Evolutionary conservation across 305 asterid genomes (phyloP), one percentile per base, ranked within the genome.

Genomic region (Coffea humblotiana): DNA sequence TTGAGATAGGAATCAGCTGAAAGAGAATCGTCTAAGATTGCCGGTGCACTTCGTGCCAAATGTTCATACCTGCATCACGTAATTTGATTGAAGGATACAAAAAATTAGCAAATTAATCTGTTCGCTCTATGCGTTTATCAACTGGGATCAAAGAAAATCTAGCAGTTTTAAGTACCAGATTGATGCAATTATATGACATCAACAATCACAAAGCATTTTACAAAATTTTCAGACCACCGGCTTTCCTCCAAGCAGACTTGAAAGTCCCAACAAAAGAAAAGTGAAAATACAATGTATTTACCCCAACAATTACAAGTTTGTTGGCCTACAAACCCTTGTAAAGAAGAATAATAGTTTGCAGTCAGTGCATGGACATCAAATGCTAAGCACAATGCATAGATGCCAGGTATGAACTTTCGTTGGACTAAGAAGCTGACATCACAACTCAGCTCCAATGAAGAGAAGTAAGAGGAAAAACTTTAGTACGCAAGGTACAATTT

Each of bases 1-100:
- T 92, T 94, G 86, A 96, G 98, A 89, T 96, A 96, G 83, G 99
- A 96, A 87, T 96, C 99, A 70, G 99, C 98, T 83, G 99, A 96
- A 79, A 96, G 97, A 80, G 99, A 97, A 89, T 96, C 98, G 72
- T 96, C 98, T 70, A 94, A 86, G 79, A 92, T 97, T 56, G 98
- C 96, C 14, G 99, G 99, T 70, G 97, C 99, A 87, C 98, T 96
- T 91, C 88, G 90, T 66, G 97, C 97, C 92, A 96, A 89, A 92
- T 96, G 98, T 47, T 96, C 98, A 74, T 92, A 92, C 97, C 99
- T 96, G 81, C 51, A 86, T 68, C 77, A 86, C 67, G 86, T 76
- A 79, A 86, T 72, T 80, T 48, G 72, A 82, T 77, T 79, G 78
- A 82, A 79, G 78, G 27, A 75, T 35, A 43, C 70, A 80, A 49